phyloP scores from a whole-genome alignment of 2,329 filamentous ascomycete genomes.

The Diplocarpon rosae region DNA sequence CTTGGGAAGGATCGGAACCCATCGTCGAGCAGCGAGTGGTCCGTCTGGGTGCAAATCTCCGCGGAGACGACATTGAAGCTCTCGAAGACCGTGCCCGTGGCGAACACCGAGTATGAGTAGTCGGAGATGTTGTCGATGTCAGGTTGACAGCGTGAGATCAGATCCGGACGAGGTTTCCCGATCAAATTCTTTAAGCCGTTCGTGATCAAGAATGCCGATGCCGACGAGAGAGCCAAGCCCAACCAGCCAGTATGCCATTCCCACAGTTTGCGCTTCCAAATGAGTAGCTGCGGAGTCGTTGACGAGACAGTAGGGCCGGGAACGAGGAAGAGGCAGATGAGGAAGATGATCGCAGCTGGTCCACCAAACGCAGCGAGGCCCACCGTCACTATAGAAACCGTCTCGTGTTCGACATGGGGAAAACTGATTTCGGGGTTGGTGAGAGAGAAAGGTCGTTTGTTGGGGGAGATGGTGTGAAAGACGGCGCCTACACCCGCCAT shows the following conservation, averaged over 20 bases:
- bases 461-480: conserved; percentile 50
- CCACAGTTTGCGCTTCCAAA: conserved; percentile 81
- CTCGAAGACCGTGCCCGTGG: conserved; percentile 30
- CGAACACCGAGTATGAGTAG: conserved; percentile 53
- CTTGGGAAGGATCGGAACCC: conserved; percentile 80
- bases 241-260: conserved; percentile 81
- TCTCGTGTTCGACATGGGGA: conserved; percentile 59
- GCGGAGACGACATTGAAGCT: conserved; percentile 62
- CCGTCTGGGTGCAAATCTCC: conserved; percentile 60
- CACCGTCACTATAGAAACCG: conserved; percentile 56
- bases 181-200: conserved; percentile 71
- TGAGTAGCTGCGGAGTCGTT: conserved; percentile 48
- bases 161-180: conserved; percentile 53
- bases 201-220: conserved; percentile 67
- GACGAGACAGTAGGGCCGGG: conserved; percentile 58
- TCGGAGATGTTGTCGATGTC: conserved; percentile 52
- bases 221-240: conserved; percentile 63
- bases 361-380: conserved; percentile 50
- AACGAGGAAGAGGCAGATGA: conserved; percentile 59
- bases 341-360: conserved; percentile 56
- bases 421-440: conserved; percentile 68
- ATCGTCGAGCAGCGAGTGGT: conserved; percentile 54
- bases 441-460: conserved; percentile 60
- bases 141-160: conserved; percentile 63
- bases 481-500: conserved; percentile 48